Conservation (phyloP, 176 grass and related monocot genomes). For the Avena eriantha region DNA sequence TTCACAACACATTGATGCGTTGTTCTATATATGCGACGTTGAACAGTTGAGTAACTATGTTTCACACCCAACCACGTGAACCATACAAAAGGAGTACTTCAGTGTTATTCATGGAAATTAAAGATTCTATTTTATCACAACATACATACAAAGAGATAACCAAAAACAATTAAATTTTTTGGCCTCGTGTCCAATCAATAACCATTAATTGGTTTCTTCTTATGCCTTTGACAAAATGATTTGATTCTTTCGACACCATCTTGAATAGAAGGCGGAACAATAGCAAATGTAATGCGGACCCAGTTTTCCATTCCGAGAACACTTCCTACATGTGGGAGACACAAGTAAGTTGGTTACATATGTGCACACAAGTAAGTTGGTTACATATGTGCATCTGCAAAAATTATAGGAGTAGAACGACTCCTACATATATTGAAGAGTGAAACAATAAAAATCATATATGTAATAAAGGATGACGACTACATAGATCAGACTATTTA, state of each 20-base stretch:
- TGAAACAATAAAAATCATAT: neutral
- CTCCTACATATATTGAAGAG: neutral
- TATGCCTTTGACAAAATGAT: constrained; percentile 55
- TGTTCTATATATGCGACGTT: neutral
- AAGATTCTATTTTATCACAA: neutral
- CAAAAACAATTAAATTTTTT: neutral
- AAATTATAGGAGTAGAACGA: neutral
- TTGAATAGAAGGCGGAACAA: constrained; percentile 47
- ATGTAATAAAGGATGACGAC: neutral
- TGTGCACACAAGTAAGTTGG: neutral
- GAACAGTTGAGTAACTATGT: neutral
- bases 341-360: neutral
- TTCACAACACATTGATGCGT: neutral
- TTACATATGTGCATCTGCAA: neutral
- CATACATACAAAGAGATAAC: neutral
- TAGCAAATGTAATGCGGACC: constrained; percentile 59
- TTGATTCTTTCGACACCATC: constrained; percentile 58
- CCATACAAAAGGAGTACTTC: neutral
- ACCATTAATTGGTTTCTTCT: constrained; percentile 8
- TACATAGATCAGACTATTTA: neutral
- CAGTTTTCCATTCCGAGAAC: constrained; percentile 62
- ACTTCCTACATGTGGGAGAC: constrained; percentile 36
- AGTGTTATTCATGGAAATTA: neutral
- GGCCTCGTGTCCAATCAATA: neutral
- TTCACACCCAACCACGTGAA: neutral